Evolutionary conservation across 805 yeast genomes (phyloP).

Genomic region (Wickerhamiella australiensis): DNA sequence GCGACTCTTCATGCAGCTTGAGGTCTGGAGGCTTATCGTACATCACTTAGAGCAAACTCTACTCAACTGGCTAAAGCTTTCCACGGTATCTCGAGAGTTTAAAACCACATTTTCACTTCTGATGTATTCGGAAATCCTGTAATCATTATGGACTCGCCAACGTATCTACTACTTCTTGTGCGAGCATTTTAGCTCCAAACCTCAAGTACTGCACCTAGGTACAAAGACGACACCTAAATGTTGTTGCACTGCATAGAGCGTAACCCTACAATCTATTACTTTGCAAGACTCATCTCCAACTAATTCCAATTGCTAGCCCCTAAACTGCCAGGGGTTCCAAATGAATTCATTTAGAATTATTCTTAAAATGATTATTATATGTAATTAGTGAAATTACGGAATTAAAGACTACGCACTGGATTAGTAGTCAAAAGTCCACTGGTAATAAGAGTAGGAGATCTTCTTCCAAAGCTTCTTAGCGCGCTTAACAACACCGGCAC

Average conservation of each 20-base stretch:
- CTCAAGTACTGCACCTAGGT: background rate
- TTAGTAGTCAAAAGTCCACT: constrained; percentile 23
- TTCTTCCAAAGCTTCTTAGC: constrained; percentile 25
- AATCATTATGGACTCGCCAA: background rate
- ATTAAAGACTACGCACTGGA: background rate
- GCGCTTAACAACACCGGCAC: constrained; percentile 19
- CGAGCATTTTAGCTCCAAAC: background rate
- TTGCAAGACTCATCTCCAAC: background rate
- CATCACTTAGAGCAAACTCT: background rate
- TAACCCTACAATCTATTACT: too few relatives aligned
- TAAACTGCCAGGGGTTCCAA: too few relatives aligned
- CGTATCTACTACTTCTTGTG: background rate
- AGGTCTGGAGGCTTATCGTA: background rate
- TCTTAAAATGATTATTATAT: background rate
- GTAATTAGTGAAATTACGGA: background rate
- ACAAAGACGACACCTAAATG: background rate
- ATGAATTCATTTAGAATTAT: too few relatives aligned
- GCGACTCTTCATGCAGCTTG: background rate
- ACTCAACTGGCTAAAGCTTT: background rate
- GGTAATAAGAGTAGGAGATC: constrained; percentile 22
- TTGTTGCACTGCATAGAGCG: background rate
- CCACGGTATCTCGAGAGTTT: background rate
- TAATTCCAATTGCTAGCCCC: background rate
- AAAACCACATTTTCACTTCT: background rate
- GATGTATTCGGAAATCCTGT: background rate